Percentiles rank a stretch among this genome's conserved stretches.
These are phyloP conservation scores for Lodderomyces jiufengensis DNA, from an alignment of 1,139 yeast species.

Conservation along the genomic window DNA sequence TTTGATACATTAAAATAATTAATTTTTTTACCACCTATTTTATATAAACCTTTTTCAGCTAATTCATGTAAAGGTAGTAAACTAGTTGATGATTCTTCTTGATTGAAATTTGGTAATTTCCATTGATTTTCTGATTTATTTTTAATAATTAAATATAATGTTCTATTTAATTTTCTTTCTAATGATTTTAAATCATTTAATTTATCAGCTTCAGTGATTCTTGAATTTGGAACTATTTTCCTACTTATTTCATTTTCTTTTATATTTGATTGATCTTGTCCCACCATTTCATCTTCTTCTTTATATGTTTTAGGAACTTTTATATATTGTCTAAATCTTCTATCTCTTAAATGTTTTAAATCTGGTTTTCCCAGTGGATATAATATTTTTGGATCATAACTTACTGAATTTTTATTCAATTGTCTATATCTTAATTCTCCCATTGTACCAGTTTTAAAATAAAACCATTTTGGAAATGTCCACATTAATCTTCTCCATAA, in stretches of 20 bases:
- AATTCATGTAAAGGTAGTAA: constrained; percentile 59
- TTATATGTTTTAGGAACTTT: constrained; percentile 59
- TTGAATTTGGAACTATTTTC: constrained; percentile 66
- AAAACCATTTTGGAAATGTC: constrained; percentile 94
- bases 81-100: constrained; percentile 14
- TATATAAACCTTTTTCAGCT: constrained; percentile 72
- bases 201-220: constrained; percentile 75
- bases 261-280: constrained; percentile 10
- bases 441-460: constrained; percentile 85
- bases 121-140: constrained; percentile 48
- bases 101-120: constrained; percentile 69
- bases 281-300: constrained; percentile 38
- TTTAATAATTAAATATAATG: constrained; percentile 69
- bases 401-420: constrained; percentile 73
- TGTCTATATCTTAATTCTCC: constrained; percentile 78
- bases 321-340: constrained; percentile 75
- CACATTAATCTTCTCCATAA: constrained; percentile 90
- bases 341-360: constrained; percentile 81
- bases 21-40: constrained; percentile 69
- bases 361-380: constrained; percentile 85
- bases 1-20: constrained; percentile 88
- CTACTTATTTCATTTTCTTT: constrained; percentile 48
- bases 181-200: constrained; percentile 59
- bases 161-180: constrained; percentile 75
- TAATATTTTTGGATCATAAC: constrained; percentile 69